Conservation (phyloP, 176 grass and related monocot genomes). For the Themeda triandra region DNA sequence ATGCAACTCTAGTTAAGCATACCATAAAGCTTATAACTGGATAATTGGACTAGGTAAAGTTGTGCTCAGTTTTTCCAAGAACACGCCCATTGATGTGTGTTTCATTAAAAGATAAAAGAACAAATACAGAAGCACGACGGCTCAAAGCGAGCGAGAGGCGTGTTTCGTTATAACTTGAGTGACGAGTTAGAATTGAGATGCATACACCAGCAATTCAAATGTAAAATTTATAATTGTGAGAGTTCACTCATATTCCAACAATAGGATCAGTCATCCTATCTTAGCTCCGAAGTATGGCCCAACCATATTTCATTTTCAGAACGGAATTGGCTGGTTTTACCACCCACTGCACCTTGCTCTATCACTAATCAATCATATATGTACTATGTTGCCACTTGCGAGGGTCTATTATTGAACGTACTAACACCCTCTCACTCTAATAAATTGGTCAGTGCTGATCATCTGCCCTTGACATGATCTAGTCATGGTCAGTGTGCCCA, state of each 20-base stretch:
- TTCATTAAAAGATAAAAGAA: too few relatives aligned
- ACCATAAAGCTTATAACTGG: background rate
- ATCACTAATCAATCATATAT: background rate
- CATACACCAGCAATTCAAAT: background rate
- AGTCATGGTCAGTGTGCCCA: slow-evolving; percentile 7
- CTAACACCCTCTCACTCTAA: background rate
- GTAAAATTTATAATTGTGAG: too few relatives aligned
- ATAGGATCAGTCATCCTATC: background rate
- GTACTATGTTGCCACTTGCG: background rate
- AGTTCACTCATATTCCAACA: too few relatives aligned
- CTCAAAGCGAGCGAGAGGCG: too few relatives aligned
- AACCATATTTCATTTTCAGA: background rate
- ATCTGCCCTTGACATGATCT: background rate
- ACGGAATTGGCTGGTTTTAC: background rate
- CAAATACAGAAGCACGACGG: too few relatives aligned
- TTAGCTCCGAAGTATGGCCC: background rate
- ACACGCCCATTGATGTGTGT: too few relatives aligned
- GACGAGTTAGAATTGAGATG: background rate
- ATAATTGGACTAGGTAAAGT: too few relatives aligned
- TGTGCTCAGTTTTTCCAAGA: too few relatives aligned
- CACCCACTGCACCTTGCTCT: background rate
- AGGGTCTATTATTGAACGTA: background rate
- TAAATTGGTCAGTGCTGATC: background rate
- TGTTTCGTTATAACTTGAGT: background rate
- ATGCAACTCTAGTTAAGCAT: background rate